Conservation (phyloP, 495 filamentous ascomycete species). For the Collariella sp. region DNA sequence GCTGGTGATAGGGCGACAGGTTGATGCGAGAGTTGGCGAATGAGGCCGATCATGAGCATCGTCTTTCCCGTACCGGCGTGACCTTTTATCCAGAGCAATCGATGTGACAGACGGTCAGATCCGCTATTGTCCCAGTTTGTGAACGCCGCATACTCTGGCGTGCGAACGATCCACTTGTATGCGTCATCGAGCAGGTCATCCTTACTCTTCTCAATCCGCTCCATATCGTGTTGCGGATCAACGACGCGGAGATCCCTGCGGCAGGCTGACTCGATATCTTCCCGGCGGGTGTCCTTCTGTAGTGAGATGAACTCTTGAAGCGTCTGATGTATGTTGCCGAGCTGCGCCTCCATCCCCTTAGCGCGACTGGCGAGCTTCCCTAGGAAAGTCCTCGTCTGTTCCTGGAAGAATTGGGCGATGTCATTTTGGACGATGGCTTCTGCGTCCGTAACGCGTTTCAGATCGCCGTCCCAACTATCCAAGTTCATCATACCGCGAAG, state of each 20-base stretch:
- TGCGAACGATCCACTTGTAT: constrained; percentile 37
- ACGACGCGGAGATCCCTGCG: constrained; percentile 23
- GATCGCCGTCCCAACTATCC: background rate
- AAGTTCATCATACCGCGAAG: background rate
- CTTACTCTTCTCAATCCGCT: too few relatives aligned
- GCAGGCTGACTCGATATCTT: constrained; percentile 2
- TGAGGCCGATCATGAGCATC: too few relatives aligned
- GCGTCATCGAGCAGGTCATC: too few relatives aligned
- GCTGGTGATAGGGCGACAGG: too few relatives aligned
- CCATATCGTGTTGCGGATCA: too few relatives aligned
- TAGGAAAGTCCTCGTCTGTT: too few relatives aligned
- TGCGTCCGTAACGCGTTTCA: too few relatives aligned
- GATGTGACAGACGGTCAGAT: constrained; percentile 26
- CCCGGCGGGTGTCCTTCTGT: background rate
- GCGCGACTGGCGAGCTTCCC: background rate
- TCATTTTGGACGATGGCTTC: too few relatives aligned
- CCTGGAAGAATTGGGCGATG: too few relatives aligned
- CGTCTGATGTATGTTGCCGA: background rate
- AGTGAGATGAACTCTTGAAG: background rate
- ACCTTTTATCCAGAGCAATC: too few relatives aligned
- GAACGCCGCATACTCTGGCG: constrained; percentile 30
- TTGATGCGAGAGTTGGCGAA: too few relatives aligned
- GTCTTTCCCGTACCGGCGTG: too few relatives aligned
- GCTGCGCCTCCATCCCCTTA: background rate
- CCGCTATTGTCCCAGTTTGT: constrained; percentile 21